Evolutionary conservation across 768 basidiomycete genomes (phyloP), one percentile per base, ranked within the genome.

Genomic region (Sarcodon aspratus): DNA sequence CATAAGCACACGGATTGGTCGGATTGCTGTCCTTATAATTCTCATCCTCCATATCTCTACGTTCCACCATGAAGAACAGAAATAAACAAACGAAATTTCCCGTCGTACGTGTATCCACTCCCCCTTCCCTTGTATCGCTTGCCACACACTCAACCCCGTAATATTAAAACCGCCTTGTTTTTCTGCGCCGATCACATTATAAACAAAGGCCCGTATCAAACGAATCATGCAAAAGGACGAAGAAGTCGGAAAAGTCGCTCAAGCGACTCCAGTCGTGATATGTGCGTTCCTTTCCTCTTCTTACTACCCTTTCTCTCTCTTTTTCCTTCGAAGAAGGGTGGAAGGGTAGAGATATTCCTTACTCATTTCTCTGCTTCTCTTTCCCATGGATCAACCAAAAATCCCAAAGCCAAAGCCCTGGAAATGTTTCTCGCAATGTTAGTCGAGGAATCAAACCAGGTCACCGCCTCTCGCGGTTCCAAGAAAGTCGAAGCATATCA

Each of bases 201-300:
- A 21, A 40, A n/a, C n/a, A 31, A 17, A 95, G 93, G 94, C 95
- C 3, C 84, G 95, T 42, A 98, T 98, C 70, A 98, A 97, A 76
- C 89, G 91, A 71, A 96, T 97, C 49, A 98, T 98, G 90, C 95
- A 98, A 71, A 92, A 93, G 63, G 95, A 98, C 61, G 95, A 98
- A 61, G 95, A 98, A 61, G 95, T 98, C 15, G 95, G 95, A 50
- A 98, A 98, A 64, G 91, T 98, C 33, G 92, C 95, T 2, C 90
- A 93, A 62, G 93, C 91, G 27, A 95, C 94, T 4, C 95, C 95
- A 1, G 78, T 97, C 51, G 89, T 97, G 50, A 96, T 98, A 58
- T 98, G 95, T 96, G 59, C 63, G 90, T 76, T 3, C 32, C 31
- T 36, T 33, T 36, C 36, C 40, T 38, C 46, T 15, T 34, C 31